Evolutionary conservation across 2,329 filamentous ascomycete genomes (phyloP), one percentile per base, ranked within the genome.

Genomic region (Aaosphaeria pasadenensis): DNA sequence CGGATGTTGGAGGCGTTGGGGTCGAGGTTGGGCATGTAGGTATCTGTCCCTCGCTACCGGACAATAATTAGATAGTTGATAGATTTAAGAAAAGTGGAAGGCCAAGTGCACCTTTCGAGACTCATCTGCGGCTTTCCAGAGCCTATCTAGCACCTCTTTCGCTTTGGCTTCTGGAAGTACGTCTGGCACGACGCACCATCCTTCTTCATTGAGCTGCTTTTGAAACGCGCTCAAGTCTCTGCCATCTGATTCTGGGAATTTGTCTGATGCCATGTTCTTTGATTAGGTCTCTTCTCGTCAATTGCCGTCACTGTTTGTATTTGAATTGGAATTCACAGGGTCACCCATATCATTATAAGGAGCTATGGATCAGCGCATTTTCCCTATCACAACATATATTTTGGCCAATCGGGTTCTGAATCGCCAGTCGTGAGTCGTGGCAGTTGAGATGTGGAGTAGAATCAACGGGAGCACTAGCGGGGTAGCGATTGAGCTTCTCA

Each of bases 1-100:
- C 64, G 56, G 30, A 66, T 58, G 43, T 68, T 67, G 48, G 35
- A 51, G 13, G 48, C 48, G 47, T 67, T 66, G 1, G 63, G 63
- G 45, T 67, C 64, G 5, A 67, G 56, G 28, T 51, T 48, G 5
- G 57, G 44, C 9, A 63, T 39, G 48, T 56, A 56, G 3, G 60
- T 62, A 17, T 52, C 45, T n/a, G 58, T 57, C 7, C 64, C 63
- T 11, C 33, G 9, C 17, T 24, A 24, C 17, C 17, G 17, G 17
- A 24, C 17, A 24, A 24, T 24, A 24, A 24, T 24, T 24, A 24
- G 17, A 24, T 24, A 48, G 52, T 24, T 43, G 46, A 38, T 60
- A 53, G 17, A 44, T 51, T 13, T 40, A 40, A 36, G 33, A 13
- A 13, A 36, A 9, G 38, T n/a, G 38, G 28, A 40, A 29, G 17